Conservation (phyloP, 1,139 yeast species). For the Debaryomyces psychrophilus region DNA sequence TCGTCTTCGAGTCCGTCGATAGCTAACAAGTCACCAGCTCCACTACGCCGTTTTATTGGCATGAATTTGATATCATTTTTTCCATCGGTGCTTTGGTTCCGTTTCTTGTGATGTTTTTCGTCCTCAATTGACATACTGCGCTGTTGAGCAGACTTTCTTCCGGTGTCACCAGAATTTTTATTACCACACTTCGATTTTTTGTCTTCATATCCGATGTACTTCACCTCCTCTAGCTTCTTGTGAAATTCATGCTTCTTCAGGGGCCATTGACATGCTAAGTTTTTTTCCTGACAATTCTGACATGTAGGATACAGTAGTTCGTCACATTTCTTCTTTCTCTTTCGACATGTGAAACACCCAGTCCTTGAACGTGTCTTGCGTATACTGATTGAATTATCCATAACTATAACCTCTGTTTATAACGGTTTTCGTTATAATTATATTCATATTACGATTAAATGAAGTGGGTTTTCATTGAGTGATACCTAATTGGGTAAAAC, state of each 20-base stretch:
- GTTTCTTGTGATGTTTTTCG: not conserved
- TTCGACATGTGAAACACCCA: slow-evolving; percentile 46
- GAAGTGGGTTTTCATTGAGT: slow-evolving; percentile 12
- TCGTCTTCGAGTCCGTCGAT: not conserved
- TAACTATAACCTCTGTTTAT: slow-evolving; percentile 1
- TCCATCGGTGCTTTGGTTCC: not conserved
- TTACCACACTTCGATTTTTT: not conserved
- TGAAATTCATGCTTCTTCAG: slow-evolving; percentile 29
- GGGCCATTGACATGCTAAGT: slow-evolving; percentile 39
- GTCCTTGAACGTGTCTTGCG: slow-evolving; percentile 33
- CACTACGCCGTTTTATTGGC: not conserved
- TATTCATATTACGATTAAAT: not conserved
- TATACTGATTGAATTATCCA: not conserved
- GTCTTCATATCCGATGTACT: slow-evolving; percentile 25
- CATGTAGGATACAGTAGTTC: slow-evolving; percentile 41
- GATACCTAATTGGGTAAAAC: slow-evolving; percentile 33
- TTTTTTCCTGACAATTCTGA: slow-evolving; percentile 31
- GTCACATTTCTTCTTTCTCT: slow-evolving; percentile 46
- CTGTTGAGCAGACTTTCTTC: not conserved
- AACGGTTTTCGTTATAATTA: slow-evolving; percentile 14
- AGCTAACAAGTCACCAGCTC: not conserved
- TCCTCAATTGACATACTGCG: not conserved
- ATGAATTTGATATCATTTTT: not conserved
- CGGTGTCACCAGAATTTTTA: not conserved
- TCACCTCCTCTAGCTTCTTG: slow-evolving; percentile 29